Conservation (phyloP, 169 alveolate genomes). For the Pseudocohnilembus persalinus region DNA sequence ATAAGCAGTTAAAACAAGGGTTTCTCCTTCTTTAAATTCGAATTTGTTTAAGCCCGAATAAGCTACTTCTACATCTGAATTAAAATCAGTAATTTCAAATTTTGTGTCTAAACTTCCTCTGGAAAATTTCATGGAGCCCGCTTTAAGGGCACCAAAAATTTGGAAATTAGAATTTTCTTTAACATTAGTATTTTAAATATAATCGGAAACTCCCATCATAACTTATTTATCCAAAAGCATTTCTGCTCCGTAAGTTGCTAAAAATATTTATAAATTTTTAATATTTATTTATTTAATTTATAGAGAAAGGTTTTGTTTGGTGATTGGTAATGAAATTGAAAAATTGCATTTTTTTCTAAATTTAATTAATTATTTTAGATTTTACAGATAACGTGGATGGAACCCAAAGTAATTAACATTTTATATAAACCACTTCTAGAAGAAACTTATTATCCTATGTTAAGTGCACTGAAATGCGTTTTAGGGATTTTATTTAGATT, state of each 20-base stretch:
- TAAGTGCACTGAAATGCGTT: background rate
- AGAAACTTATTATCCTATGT: background rate
- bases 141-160: slow-evolving; percentile 37
- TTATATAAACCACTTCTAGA: background rate
- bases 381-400: background rate
- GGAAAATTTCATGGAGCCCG: slow-evolving; percentile 29
- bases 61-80: slow-evolving; percentile 31
- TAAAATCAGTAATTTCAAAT: slow-evolving; percentile 40
- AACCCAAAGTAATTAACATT: background rate
- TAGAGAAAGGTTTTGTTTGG: too few relatives aligned
- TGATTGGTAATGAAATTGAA: too few relatives aligned
- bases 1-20: slow-evolving; percentile 36
- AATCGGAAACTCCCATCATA: slow-evolving; percentile 38
- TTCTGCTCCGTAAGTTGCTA: slow-evolving; percentile 16
- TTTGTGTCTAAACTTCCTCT: slow-evolving; percentile 39
- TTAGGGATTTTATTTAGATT: too few relatives aligned
- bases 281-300: too few relatives aligned
- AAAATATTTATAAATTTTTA: too few relatives aligned
- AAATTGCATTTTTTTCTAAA: too few relatives aligned
- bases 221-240: slow-evolving; percentile 25
- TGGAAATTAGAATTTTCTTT: slow-evolving; percentile 29
- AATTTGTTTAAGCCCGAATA: slow-evolving; percentile 38
- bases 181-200: slow-evolving; percentile 20
- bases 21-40: slow-evolving; percentile 56
- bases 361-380: too few relatives aligned